A percentile compares a stretch with the other conserved stretches of the same genome.
Evolutionary conservation across 2,329 filamentous ascomycete genomes (phyloP).

Genomic region (Neobulgaria alba): DNA sequence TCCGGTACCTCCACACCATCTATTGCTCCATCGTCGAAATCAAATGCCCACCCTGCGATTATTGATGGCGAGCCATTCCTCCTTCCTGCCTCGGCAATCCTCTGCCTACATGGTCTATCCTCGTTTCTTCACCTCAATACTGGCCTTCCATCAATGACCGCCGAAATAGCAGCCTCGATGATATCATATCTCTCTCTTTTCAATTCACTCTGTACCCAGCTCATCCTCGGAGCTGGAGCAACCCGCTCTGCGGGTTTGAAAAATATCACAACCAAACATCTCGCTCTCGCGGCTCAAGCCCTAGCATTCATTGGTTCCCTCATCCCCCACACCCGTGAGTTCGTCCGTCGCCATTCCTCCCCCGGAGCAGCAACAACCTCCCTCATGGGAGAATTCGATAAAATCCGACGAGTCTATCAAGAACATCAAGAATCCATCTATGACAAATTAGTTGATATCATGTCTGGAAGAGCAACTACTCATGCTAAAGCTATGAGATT

Average conservation of each 20-base stretch:
- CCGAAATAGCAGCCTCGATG: slow-evolving; percentile 70
- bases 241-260: slow-evolving; percentile 82
- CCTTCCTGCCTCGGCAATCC: slow-evolving; percentile 72
- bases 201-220: slow-evolving; percentile 91
- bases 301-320: slow-evolving; percentile 80
- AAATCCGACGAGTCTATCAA: slow-evolving; percentile 33
- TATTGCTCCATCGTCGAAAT: slow-evolving; percentile 34
- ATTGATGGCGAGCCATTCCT: slow-evolving; percentile 83
- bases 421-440: slow-evolving; percentile 66
- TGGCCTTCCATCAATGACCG: slow-evolving; percentile 80
- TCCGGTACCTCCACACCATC: slow-evolving; percentile 19
- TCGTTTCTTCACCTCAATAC: slow-evolving; percentile 76
- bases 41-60: slow-evolving; percentile 61
- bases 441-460: slow-evolving; percentile 67
- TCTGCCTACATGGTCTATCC: slow-evolving; percentile 73
- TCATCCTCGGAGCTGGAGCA: slow-evolving; percentile 90
- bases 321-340: slow-evolving; percentile 85
- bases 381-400: slow-evolving; percentile 39
- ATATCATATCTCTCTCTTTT: slow-evolving; percentile 86
- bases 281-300: slow-evolving; percentile 84
- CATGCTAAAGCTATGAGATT: slow-evolving; percentile 57
- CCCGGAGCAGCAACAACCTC: slow-evolving; percentile 41
- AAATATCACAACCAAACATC: slow-evolving; percentile 93
- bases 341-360: slow-evolving; percentile 66
- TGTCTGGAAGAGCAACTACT: slow-evolving; percentile 52